Percentiles rank a stretch among this genome's conserved stretches.
Evolutionary conservation across 1,284 basidiomycete species (phyloP).

Genomic region (Fomitopsis betulina): DNA sequence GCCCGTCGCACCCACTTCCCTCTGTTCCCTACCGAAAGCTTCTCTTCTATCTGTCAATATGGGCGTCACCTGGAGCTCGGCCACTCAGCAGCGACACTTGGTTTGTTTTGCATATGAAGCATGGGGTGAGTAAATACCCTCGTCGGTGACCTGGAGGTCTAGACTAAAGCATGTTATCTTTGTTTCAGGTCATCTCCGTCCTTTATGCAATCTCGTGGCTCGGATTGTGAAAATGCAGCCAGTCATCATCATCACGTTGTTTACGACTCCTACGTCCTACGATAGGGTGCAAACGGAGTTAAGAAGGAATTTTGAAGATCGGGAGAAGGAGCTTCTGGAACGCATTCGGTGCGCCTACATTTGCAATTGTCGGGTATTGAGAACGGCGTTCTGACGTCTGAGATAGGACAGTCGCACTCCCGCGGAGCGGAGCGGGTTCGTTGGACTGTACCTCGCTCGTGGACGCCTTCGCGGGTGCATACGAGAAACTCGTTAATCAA

Average conservation of each 20-base stretch:
- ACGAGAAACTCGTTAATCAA: neutral
- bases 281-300: constrained; percentile 3
- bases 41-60: neutral
- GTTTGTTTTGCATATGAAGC: neutral
- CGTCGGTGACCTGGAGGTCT: neutral
- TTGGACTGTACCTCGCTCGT: neutral
- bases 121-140: neutral
- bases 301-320: constrained; percentile 1
- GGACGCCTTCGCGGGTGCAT: neutral
- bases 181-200: constrained; percentile 1
- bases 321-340: neutral
- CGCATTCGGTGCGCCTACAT: neutral
- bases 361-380: neutral
- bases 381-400: neutral
- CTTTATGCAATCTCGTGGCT: neutral
- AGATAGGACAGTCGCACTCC: neutral
- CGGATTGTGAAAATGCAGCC: constrained; percentile 1
- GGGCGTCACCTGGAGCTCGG: neutral
- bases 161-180: neutral
- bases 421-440: neutral
- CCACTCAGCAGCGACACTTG: neutral
- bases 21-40: neutral
- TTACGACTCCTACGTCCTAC: neutral
- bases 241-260: neutral
- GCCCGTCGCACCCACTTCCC: neutral